Evolutionary conservation across 768 basidiomycete species (phyloP).

Genomic region (Inosperma sp.): DNA sequence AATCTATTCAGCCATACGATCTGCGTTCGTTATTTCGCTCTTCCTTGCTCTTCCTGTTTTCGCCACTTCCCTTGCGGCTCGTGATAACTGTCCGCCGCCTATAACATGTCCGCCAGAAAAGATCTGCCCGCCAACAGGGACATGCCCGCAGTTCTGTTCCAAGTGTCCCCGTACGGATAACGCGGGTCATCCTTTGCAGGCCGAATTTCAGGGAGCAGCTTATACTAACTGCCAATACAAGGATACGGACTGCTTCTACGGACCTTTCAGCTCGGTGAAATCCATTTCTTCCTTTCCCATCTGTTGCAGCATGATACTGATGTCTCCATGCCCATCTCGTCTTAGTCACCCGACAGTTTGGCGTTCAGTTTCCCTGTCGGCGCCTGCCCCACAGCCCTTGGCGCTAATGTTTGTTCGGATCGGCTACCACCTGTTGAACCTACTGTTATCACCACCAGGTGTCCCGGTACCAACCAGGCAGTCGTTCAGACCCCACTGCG

Average conservation of each 20-base stretch:
- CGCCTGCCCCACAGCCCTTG: not conserved
- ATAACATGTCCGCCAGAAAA: too few species aligned
- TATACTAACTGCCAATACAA: not conserved
- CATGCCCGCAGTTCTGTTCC: conserved; percentile 2
- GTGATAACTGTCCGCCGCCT: too few species aligned
- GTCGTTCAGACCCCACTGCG: not conserved
- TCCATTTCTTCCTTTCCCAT: not conserved
- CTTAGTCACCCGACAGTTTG: not conserved
- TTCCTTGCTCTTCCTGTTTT: not conserved
- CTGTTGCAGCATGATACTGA: not conserved
- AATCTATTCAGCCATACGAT: not conserved
- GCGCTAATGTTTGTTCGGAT: not conserved
- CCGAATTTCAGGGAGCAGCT: not conserved
- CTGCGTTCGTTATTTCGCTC: not conserved
- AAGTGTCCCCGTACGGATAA: not conserved
- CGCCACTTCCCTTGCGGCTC: too few species aligned
- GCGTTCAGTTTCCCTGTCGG: not conserved
- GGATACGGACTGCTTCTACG: not conserved
- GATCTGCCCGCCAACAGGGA: too few species aligned
- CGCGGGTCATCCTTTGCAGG: not conserved
- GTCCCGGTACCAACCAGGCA: not conserved
- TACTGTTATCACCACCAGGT: not conserved
- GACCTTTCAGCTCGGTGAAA: not conserved
- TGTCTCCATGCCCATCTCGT: not conserved
- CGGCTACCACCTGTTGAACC: not conserved